Base-by-base conservation (phyloP, 2,329 filamentous ascomycete species). In the Aspergillus fumigatiaffinis region DNA sequence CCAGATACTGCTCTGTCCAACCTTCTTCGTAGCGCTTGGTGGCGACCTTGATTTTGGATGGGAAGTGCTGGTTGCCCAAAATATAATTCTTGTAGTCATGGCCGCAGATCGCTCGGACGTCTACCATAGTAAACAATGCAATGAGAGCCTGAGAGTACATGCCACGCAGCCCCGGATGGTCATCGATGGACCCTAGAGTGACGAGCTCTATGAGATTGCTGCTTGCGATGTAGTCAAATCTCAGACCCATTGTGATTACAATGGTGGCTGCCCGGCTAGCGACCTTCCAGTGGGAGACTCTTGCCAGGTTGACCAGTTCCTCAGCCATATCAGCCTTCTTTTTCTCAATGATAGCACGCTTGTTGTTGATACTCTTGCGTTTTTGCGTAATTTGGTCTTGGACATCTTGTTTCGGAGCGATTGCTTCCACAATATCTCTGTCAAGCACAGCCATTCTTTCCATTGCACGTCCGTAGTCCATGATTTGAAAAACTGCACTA, bases 271-370 rank as follows among this genome's bases (percentile, higher is more conserved):
- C 96, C 28, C 93, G 84, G 52, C 87, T 91, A 5, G 93, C 93
- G 66, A 96, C 92, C 79, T 96, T 97, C 94, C 94, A 99, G 70
- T 99, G 95, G 0, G 92, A 91, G 3, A 84, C 84, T 66, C 86
- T 87, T 1, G 91, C 90, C 58, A 88, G 78, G 58, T 89, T 84
- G 3, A 92, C 88, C 32, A 99, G 80, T 71, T 97, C 92, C 54
- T 91, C 79, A 0, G 92, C 90, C 26, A 99, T 78, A 3, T 85
- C 83, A 0, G 87, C 80, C 77, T 99, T 99, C 77, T 90, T 92
- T 54, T 82, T 80, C 73, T 99, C 94, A 4, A 97, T 92, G 58
- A 84, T 84, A 52, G 80, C 80, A 57, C 92, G 84, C 56, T 93
- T 89, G 61, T 87, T 85, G 56, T 88, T 77, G 63, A 99, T 91